Evolutionary conservation across 352 stramenopile genomes (phyloP).

Genomic region (Globisporangium emineosum): DNA sequence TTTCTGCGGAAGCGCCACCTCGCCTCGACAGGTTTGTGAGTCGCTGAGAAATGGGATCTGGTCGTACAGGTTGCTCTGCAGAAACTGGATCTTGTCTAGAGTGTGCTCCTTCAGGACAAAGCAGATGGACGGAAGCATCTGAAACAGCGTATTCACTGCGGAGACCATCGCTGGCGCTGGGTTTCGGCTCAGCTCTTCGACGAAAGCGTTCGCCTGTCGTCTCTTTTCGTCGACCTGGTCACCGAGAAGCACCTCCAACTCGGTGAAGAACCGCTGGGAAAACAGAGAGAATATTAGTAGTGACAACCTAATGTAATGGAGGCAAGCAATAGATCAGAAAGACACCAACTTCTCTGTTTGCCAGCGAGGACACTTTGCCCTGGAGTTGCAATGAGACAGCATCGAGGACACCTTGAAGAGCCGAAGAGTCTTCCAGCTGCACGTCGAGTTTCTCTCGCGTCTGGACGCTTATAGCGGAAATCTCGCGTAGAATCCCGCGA

Average conservation of each 20-base stretch:
- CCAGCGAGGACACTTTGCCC: background rate
- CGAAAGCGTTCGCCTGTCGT: constrained; percentile 32
- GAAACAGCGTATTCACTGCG: constrained; percentile 27
- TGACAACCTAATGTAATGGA: background rate
- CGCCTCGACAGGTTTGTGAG: constrained; percentile 4
- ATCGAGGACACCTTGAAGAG: constrained; percentile 31
- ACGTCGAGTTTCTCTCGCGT: constrained; percentile 26
- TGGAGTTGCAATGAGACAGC: constrained; percentile 7
- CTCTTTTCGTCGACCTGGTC: constrained; percentile 34
- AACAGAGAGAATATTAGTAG: background rate
- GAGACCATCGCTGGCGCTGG: constrained; percentile 22
- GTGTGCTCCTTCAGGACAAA: constrained; percentile 41
- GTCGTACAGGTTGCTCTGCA: constrained; percentile 32
- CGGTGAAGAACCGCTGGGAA: constrained; percentile 32
- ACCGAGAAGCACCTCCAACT: constrained; percentile 39
- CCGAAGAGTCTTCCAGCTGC: constrained; percentile 14
- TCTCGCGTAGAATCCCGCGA: constrained; percentile 21
- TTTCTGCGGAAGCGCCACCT: constrained; percentile 23
- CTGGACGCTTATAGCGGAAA: constrained; percentile 18
- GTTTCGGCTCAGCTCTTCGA: constrained; percentile 25
- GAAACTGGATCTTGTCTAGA: constrained; percentile 30
- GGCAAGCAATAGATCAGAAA: background rate
- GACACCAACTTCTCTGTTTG: constrained; percentile 3
- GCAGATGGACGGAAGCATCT: constrained; percentile 39
- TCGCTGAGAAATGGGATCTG: constrained; percentile 40